Conservation (phyloP, 306 rosid genomes). For the Pterocarpus santalinus region DNA sequence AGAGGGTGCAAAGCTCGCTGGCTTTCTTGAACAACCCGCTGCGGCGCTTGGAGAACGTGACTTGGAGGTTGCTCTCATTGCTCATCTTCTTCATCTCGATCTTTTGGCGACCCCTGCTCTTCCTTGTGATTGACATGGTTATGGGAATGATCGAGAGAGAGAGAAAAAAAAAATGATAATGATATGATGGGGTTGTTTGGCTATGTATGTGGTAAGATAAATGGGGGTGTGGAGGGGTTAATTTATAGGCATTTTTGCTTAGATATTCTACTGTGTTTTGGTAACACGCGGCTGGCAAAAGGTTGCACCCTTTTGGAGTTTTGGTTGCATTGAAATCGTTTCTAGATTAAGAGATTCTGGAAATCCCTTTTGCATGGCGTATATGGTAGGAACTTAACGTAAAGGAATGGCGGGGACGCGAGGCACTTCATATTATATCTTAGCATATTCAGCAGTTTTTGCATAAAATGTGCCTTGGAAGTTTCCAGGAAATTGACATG, state of each 20-base stretch:
- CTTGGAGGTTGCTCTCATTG: slow-evolving; percentile 53
- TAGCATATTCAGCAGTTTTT: not conserved
- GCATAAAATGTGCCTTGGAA: not conserved
- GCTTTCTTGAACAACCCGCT: slow-evolving; percentile 60
- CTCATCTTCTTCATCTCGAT: slow-evolving; percentile 55
- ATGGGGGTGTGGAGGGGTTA: no score
- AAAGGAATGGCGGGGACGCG: not conserved
- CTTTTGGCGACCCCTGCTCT: slow-evolving; percentile 47
- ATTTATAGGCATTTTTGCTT: slow-evolving; percentile 35
- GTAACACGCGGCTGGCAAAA: not conserved
- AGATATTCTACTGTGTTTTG: not conserved
- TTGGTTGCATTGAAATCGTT: slow-evolving; percentile 10
- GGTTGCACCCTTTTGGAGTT: not conserved
- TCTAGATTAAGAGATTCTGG: not conserved
- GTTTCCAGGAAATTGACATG: not conserved
- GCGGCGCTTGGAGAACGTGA: slow-evolving; percentile 56
- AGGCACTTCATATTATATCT: not conserved
- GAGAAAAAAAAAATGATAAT: not conserved
- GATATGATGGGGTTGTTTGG: no score
- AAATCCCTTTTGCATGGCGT: not conserved
- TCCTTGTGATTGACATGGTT: slow-evolving; percentile 25
- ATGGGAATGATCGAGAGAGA: not conserved
- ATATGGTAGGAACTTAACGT: slow-evolving; percentile 15
- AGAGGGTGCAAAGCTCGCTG: slow-evolving; percentile 53
- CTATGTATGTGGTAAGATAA: not conserved